Evolutionary conservation across 768 basidiomycete species (phyloP), one percentile per base, ranked within the genome.

Genomic region (Naganishia vaughanmartiniae): DNA sequence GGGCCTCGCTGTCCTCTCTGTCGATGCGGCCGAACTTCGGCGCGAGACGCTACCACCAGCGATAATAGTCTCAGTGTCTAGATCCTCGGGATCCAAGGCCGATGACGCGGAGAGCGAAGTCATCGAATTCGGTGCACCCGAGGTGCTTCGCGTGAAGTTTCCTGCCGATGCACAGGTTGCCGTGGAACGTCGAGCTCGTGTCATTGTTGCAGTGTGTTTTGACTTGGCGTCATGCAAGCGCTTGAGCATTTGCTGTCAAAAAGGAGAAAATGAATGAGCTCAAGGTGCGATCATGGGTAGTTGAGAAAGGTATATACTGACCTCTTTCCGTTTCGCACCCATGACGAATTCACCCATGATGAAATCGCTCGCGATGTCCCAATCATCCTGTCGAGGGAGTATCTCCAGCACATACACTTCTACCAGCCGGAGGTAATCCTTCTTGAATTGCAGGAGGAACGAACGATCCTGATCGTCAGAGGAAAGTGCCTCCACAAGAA

Each of bases 291-390:
- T 39, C 5, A 21, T 21, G 4, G 26, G 36, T n/a, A 1, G 10
- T 58, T 15, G 21, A 14, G 30, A 19, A 56, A 4, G 28, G 19
- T 4, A 58, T 56, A 21, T 19, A 63, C 60, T 46, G 15, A 63
- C 60, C 69, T 70, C 69, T 58, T 70, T 70, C 31, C 58, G 39
- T 33, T 65, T 63, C 3, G 58, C 42, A 9, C 69, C 69, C 33
- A 70, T 54, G 21, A 54, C 39, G n/a, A 34, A 46, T 6, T 70
- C 69, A 7, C 51, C 56, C 45, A 48, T 65, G 45, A 70, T 48
- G 33, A 54, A 70, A 51, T 70, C 69, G 33, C 42, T 65, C 33
- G 69, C 69, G n/a, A 70, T 63, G 31, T 70, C 69, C 69, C 69
- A 70, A 65, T 70, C 69, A 36, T 60, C 69, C 28, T 65, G 48